Base-by-base conservation (phyloP, 805 yeast genomes). In the Sugiyamaella marilandica region DNA sequence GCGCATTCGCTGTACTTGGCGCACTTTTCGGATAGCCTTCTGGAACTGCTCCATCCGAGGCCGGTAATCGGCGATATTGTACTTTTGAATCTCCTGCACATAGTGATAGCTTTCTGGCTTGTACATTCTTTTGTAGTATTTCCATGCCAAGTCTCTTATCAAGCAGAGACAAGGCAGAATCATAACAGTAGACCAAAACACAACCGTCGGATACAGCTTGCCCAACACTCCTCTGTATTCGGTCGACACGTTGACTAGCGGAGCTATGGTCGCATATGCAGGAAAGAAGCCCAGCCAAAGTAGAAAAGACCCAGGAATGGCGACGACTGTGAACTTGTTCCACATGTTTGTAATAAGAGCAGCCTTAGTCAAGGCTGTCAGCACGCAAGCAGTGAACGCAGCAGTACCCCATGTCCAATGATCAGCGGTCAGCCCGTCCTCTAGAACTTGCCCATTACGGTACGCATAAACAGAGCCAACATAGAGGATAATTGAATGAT, bases 41-140 rank as follows among this genome's bases (percentile, higher is more conserved):
- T 94, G 99, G 77, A 94, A 94, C 58, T 91, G 95, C 61, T 90
- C 96, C 79, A 91, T 82, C 61, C 97, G 82, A n/a, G 99, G 99
- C 59, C 96, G 79, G 68, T 87, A 87, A 66, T 92, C 97, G 56
- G 87, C 92, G 56, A 90, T 87, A 63, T 92, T 91, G 70, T 84
- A 90, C 72, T 94, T 94, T 70, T 94, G 99, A 67, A 94, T 87
- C 68, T 89, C 97, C 71, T 94, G 99, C 37, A 92, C 97, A 63
- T 87, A 83, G 71, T 94, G 99, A 67, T 94, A 94, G 54, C 87
- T 78, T 65, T 91, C 95, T 13, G 99, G 99, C 55, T 75, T 78
- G 74, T 89, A 89, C 79, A 87, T 87, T 68, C 99, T 82, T 70
- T 87, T 88, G 71, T 85, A 91, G 69, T 87, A 94, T 68, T 94